Percentiles rank a stretch among this genome's conserved stretches.
Evolutionary conservation across 345 rosid species (phyloP).

Genomic region (Mangifera indica): DNA sequence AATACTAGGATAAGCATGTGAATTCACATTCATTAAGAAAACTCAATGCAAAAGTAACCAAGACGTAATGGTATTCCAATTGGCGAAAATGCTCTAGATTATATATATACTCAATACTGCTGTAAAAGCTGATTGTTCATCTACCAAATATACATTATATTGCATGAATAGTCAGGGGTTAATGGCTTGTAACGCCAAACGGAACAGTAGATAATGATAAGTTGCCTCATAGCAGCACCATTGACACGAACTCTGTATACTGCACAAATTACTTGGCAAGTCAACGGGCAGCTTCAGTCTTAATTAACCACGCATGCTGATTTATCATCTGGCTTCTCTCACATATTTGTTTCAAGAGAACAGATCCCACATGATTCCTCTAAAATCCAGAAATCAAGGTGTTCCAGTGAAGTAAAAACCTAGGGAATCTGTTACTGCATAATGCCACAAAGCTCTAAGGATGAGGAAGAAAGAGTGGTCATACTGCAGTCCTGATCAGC

Average conservation of each 20-base stretch:
- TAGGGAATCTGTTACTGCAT: background rate
- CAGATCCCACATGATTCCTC: background rate
- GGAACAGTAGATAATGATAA: too few relatives aligned
- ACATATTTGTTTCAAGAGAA: background rate
- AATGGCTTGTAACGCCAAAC: background rate
- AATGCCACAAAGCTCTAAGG: background rate
- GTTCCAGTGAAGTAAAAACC: background rate
- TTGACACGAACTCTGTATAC: slow-evolving; percentile 6
- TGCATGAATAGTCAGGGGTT: background rate
- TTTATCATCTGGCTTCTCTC: background rate
- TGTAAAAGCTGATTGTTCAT: background rate
- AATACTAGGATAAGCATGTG: background rate
- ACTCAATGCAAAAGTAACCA: too few relatives aligned
- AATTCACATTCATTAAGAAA: too few relatives aligned
- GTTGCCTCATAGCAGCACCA: slow-evolving; percentile 7
- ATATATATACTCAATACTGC: background rate
- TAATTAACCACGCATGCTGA: background rate
- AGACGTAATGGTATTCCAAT: too few relatives aligned
- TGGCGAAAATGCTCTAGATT: too few relatives aligned
- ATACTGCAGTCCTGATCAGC: slow-evolving; percentile 20
- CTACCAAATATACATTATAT: background rate
- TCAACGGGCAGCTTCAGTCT: background rate
- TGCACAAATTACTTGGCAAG: background rate
- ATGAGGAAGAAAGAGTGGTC: background rate
- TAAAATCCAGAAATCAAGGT: background rate